Base-by-base conservation (phyloP, 305 asterid genomes). In the Solanum hybrid region DNA sequence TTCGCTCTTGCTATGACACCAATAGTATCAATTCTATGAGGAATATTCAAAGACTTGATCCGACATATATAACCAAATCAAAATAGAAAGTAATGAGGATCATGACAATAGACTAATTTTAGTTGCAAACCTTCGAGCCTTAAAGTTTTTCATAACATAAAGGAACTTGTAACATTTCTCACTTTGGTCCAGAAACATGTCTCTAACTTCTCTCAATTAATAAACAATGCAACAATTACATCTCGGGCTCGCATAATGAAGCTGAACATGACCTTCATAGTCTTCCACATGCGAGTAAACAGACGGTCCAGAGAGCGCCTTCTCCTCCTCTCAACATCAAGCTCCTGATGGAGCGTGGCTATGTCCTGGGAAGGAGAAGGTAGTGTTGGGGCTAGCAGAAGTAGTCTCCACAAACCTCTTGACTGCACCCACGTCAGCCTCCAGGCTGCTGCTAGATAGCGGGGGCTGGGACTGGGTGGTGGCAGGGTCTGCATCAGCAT, bases 111-210 rank as follows among this genome's bases (percentile, higher is more conserved):
- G n/a, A 7, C 8, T 17, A 15, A 6, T 15, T 51, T 51, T 15
- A 51, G 68, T 15, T 51, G 68, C 68, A 51, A 51, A 51, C n/a
- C 22, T 51, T 51, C 95, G 97, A 65, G 95, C 97, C 95, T 97
- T 97, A 89, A 97, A 96, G 92, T 95, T 96, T 90, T 96, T 97
- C 99, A 96, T 97, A 90, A 95, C 98, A 91, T 95, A 97, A 91
- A 98, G 99, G 93, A 98, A 96, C 92, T 92, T 92, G 90, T 97
- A 97, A 91, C 97, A 96, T 89, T 96, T 97, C 91, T 97, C 98
- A 91, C 95, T 95, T 92, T 98, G 97, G 90, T 98, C 98, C 89
- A 94, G 97, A 90, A 98, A 95, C 97, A 94, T 97, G 93, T 98
- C 98, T 94, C 96, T 97, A 51, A 97, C 99, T 93, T 96, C 98